A percentile compares a stretch with the other conserved stretches of the same genome.
phyloP scores from a whole-genome alignment of 768 basidiomycete species.

The Wakefieldia striispora region DNA sequence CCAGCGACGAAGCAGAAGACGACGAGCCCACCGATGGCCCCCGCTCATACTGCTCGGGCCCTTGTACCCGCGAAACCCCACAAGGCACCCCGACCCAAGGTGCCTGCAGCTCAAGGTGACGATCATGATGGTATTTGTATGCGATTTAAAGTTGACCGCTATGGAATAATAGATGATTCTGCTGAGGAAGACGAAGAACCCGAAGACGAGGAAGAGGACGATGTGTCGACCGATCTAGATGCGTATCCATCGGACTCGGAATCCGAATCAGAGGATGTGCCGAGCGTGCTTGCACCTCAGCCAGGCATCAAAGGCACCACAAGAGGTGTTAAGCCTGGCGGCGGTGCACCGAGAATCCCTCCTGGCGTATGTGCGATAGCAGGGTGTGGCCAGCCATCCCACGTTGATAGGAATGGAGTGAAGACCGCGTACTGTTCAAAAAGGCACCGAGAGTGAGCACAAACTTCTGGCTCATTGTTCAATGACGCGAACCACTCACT shows the following conservation, averaged over 20 bases:
- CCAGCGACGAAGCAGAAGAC: slow-evolving; percentile 21
- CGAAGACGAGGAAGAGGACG: slow-evolving; percentile 23
- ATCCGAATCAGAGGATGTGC: slow-evolving; percentile 24
- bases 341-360: neutral
- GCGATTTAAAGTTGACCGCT: slow-evolving; percentile 10
- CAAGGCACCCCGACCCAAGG: slow-evolving; percentile 15
- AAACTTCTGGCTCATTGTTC: slow-evolving; percentile 1
- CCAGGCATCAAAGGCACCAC: slow-evolving; percentile 3
- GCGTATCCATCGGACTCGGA: slow-evolving; percentile 32
- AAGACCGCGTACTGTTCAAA: slow-evolving; percentile 56
- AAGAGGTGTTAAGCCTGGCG: slow-evolving; percentile 13
- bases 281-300: slow-evolving; percentile 8
- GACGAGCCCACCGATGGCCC: slow-evolving; percentile 7
- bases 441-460: slow-evolving; percentile 62
- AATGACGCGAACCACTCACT: slow-evolving; percentile 9
- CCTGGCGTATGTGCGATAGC: slow-evolving; percentile 52
- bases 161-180: slow-evolving; percentile 20
- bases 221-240: slow-evolving; percentile 28
- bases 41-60: slow-evolving; percentile 2
- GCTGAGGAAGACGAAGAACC: slow-evolving; percentile 25
- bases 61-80: slow-evolving; percentile 9
- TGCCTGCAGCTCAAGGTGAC: slow-evolving; percentile 20
- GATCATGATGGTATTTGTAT: slow-evolving; percentile 6
- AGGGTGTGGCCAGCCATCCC: slow-evolving; percentile 55
- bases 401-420: slow-evolving; percentile 51